A percentile compares a stretch with the other conserved stretches of the same genome.
phyloP scores from a whole-genome alignment of 345 rosid species.

The Euphorbia lathyris region DNA sequence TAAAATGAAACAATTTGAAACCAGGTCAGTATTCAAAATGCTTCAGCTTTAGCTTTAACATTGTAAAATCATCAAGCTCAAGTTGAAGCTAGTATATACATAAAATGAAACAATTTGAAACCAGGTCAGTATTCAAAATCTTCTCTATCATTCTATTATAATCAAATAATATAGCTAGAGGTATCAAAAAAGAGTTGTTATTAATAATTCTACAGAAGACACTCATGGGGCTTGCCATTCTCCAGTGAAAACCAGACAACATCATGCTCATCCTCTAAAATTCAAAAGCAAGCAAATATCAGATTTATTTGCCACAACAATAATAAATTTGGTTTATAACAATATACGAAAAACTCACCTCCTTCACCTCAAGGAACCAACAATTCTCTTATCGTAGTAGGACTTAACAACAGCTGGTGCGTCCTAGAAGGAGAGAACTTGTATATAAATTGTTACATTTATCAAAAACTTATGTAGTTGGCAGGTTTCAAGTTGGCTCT shows the following conservation, averaged over 20 bases:
- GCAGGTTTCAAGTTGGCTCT: constrained; percentile 50
- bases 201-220: too few species aligned
- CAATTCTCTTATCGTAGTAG: constrained; percentile 72
- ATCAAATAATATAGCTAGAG: too few species aligned
- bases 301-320: neutral
- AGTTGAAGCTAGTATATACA: too few species aligned
- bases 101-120: too few species aligned
- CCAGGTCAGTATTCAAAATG: too few species aligned
- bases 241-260: constrained; percentile 98
- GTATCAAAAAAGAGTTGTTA: too few species aligned
- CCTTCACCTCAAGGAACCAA: constrained; percentile 91
- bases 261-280: constrained; percentile 89
- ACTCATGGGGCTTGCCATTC: constrained; percentile 78
- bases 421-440: constrained; percentile 42
- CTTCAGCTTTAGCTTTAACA: too few species aligned
- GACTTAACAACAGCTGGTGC: constrained; percentile 72
- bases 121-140: too few species aligned
- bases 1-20: too few species aligned
- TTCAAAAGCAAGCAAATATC: neutral
- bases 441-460: neutral
- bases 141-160: too few species aligned
- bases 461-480: constrained; percentile 32
- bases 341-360: constrained; percentile 37
- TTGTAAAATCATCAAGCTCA: too few species aligned
- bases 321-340: neutral